Conservation (phyloP, 495 filamentous ascomycete genomes). For the Hyphodiscus hymeniophilus region DNA sequence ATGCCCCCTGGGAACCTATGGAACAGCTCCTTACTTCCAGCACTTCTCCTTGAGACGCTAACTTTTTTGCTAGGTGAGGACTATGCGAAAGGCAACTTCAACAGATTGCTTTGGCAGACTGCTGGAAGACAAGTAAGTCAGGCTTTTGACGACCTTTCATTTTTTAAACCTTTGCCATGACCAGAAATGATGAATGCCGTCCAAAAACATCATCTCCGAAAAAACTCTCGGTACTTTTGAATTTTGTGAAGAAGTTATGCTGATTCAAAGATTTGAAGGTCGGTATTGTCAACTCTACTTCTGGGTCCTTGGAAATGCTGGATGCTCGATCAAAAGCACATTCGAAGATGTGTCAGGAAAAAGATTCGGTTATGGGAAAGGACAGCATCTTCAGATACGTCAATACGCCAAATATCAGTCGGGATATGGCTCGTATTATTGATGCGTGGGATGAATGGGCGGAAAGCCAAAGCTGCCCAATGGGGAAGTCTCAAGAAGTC, state of each 20-base stretch:
- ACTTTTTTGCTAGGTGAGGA: too few relatives aligned
- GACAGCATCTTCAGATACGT: slow-evolving; percentile 20
- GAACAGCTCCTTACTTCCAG: too few relatives aligned
- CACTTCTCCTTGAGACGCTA: too few relatives aligned
- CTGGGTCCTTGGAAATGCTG: slow-evolving; percentile 25
- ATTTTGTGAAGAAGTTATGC: too few relatives aligned
- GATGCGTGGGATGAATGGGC: slow-evolving; percentile 35
- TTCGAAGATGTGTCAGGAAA: slow-evolving; percentile 29
- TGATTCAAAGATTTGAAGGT: too few relatives aligned
- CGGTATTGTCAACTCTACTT: slow-evolving; percentile 31
- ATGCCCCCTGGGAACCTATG: too few relatives aligned
- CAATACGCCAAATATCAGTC: slow-evolving; percentile 28
- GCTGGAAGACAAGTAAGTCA: too few relatives aligned
- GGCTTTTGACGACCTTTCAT: too few relatives aligned
- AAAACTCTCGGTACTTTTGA: too few relatives aligned
- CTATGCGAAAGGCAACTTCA: slow-evolving; percentile 10
- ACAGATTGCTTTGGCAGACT: slow-evolving; percentile 9
- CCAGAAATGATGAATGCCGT: too few relatives aligned
- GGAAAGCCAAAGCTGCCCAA: neutral
- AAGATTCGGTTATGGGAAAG: slow-evolving; percentile 20
- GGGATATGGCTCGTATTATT: slow-evolving; percentile 42
- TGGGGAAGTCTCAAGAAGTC: neutral
- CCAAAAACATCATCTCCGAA: too few relatives aligned
- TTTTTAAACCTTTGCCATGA: too few relatives aligned
- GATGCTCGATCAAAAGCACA: slow-evolving; percentile 24